Conservation (phyloP, 768 basidiomycete genomes). For the Xanthoconium stramineum region DNA sequence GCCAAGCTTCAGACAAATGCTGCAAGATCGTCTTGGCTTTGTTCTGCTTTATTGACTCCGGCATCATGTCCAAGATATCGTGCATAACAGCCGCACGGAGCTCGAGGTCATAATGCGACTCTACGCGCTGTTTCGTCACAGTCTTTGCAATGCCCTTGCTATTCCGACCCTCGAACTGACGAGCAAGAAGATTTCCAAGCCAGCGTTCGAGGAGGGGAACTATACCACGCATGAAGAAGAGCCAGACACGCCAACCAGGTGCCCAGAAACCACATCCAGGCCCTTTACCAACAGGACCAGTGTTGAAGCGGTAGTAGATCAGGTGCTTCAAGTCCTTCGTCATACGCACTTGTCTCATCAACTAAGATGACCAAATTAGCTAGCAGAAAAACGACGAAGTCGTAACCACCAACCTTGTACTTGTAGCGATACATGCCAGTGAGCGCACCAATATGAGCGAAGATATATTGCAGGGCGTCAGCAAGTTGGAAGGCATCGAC, state of each 20-base stretch:
- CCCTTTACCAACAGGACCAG: conserved; percentile 98
- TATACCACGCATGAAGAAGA: conserved; percentile 99
- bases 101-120: conserved; percentile 98
- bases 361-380: conserved; percentile 37
- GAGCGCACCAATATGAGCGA: conserved; percentile 93
- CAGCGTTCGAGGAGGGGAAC: conserved; percentile 96
- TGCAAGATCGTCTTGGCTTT: conserved; percentile 99
- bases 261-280: conserved; percentile 99
- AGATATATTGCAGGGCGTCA: conserved; percentile 97
- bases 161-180: conserved; percentile 98
- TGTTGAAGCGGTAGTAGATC: conserved; percentile 99
- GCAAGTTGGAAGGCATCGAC: conserved; percentile 99
- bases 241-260: conserved; percentile 98
- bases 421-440: conserved; percentile 99
- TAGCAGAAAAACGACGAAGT: not conserved
- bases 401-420: conserved; percentile 70
- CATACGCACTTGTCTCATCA: conserved; percentile 99
- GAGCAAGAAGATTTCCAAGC: conserved; percentile 95
- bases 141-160: conserved; percentile 96
- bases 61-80: conserved; percentile 99
- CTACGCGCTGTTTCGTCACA: conserved; percentile 98
- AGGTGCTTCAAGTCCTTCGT: conserved; percentile 98
- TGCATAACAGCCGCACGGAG: conserved; percentile 99
- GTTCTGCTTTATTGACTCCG: conserved; percentile 98
- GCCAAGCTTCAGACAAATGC: conserved; percentile 97